Base-by-base conservation (phyloP, 106 monocot genomes). In the Dendrobium chrysotoxum region DNA sequence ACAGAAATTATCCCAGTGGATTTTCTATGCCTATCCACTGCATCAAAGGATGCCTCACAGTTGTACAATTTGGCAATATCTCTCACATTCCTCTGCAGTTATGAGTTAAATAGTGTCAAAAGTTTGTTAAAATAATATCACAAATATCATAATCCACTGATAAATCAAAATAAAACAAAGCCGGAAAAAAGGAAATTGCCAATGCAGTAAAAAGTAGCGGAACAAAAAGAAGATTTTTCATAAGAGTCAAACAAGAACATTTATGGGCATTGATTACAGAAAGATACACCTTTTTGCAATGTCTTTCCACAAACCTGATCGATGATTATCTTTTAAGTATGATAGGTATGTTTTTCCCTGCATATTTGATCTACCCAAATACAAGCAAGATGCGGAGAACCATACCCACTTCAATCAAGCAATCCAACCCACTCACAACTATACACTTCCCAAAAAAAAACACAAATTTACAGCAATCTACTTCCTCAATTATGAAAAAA, bases 21-120 rank as follows among this genome's bases (percentile, higher is more conserved):
- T 53, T 82, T 84, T 57, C 99, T 90, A 83, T 95, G 79, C 12
- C 40, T 68, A 80, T 93, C 87, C 74, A 99, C 77, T 81, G 81
- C 88, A 54, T 83, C 38, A 44, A 95, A 78, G 12, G 99, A 86
- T 70, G 85, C 72, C 50, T 85, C 87, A 21, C 95, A 95, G 67
- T 84, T 81, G 81, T 93, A 99, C 21, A 99, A 77, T n/a, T 35
- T 82, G 20, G 95, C 91, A 76, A 95, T 80, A 44, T 99, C 99
- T 86, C 88, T 95, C 74, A 99, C 55, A 78, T 88, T 93, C 78
- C 99, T 91, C 99, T 99, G 87, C 76, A 87, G n/a, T 79, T 75
- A 50, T 0, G 21, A 39, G 20, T 20, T 28, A 47, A 12, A 76
- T 28, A 76, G 15, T 74, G 20, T 75, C 76, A 47, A 15, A 26